A percentile compares a stretch with the other conserved stretches of the same genome.
Evolutionary conservation across 2,329 filamentous ascomycete genomes (phyloP).

Genomic region (Raffaelea arxii): DNA sequence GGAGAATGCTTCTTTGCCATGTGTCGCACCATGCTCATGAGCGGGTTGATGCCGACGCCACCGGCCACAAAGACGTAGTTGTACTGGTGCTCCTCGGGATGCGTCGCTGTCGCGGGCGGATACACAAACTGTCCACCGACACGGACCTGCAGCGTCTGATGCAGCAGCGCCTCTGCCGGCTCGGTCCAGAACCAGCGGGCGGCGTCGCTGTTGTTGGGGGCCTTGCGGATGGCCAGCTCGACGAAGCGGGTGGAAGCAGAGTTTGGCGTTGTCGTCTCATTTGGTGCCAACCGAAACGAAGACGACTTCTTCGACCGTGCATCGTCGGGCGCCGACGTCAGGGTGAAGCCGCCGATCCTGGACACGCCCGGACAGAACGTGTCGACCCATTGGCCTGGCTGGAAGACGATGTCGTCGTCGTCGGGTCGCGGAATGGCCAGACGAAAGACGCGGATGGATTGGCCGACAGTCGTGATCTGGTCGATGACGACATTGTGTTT

Average conservation of each 20-base stretch:
- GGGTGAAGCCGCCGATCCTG: constrained; percentile 77
- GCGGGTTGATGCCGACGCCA: constrained; percentile 73
- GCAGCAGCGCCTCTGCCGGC: constrained; percentile 39
- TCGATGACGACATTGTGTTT: constrained; percentile 54
- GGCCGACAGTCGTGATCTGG: constrained; percentile 55
- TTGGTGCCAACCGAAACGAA: not conserved
- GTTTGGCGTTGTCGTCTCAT: not conserved
- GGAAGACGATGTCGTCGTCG: constrained; percentile 45
- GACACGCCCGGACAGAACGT: constrained; percentile 60
- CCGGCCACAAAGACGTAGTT: constrained; percentile 72
- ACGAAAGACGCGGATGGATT: constrained; percentile 56
- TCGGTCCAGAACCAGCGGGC: constrained; percentile 66
- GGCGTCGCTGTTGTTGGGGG: constrained; percentile 61
- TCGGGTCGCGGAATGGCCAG: constrained; percentile 50
- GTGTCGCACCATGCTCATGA: constrained; percentile 62
- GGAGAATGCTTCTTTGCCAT: constrained; percentile 33
- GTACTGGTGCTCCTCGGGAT: constrained; percentile 48
- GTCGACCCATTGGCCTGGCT: constrained; percentile 83
- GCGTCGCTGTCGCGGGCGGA: constrained; percentile 32
- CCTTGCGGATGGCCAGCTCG: constrained; percentile 69
- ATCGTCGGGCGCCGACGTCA: constrained; percentile 63
- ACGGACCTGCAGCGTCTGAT: constrained; percentile 51
- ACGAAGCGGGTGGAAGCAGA: constrained; percentile 37
- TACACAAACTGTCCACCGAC: constrained; percentile 76
- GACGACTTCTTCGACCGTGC: constrained; percentile 19